phyloP scores from a whole-genome alignment of 495 filamentous ascomycete genomes.

The Neurospora sp. region DNA sequence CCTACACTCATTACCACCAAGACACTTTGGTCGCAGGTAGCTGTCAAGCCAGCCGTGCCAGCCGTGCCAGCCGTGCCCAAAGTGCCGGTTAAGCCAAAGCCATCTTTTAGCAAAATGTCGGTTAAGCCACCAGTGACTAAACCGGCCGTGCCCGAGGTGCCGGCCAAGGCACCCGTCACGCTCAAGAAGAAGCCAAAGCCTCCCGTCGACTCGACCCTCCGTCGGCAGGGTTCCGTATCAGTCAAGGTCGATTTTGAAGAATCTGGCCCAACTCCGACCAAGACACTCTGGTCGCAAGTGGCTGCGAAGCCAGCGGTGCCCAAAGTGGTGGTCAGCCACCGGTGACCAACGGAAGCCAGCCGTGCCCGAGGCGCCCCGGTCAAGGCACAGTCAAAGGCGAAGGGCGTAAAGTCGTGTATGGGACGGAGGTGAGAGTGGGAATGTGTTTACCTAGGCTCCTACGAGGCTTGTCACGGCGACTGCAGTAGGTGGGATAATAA shows the following conservation, averaged over 20 bases:
- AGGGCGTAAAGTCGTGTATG: no score
- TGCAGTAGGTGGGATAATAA: neutral
- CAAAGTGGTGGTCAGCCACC: neutral
- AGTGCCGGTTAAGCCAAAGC: no score
- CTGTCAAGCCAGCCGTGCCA: neutral
- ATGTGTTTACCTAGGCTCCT: fast-evolving
- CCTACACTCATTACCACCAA: neutral
- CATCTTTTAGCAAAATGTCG: no score
- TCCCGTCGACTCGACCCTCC: neutral
- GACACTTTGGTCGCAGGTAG: neutral
- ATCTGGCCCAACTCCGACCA: neutral
- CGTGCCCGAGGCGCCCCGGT: no score
- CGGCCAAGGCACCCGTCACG: neutral
- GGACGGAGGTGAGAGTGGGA: neutral
- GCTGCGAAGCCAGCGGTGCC: neutral
- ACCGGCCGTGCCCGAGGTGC: neutral
- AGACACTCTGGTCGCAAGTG: neutral
- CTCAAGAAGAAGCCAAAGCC: neutral
- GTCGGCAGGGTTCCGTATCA: neutral
- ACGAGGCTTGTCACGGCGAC: neutral
- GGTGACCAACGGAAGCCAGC: no score
- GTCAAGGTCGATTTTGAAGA: neutral
- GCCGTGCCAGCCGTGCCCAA: no score
- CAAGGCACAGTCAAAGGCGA: no score
- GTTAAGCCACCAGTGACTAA: neutral